These are phyloP conservation scores for Gentiana straminea DNA, from an alignment of 257 asterid genomes.

Conservation along the genomic window DNA sequence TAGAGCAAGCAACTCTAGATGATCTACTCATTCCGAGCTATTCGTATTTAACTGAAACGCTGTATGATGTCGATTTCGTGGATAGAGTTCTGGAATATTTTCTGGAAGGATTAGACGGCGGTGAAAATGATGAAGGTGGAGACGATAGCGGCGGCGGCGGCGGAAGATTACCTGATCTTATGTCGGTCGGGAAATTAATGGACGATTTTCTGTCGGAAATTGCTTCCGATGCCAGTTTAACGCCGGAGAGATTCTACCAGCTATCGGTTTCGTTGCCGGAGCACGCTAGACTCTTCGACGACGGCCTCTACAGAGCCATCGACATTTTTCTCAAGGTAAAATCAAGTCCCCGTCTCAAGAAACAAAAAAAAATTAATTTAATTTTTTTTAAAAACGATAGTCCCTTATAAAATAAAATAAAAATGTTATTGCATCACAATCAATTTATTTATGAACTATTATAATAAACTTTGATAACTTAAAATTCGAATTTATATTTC, in stretches of 20 bases:
- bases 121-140: conserved; percentile 23
- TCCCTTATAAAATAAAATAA: too few relatives aligned
- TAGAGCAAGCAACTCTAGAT: conserved; percentile 81
- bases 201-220: conserved; percentile 80
- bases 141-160: conserved; percentile 19
- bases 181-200: conserved; percentile 65
- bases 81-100: conserved; percentile 63
- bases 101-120: conserved; percentile 33
- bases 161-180: conserved; percentile 35
- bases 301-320: conserved; percentile 80
- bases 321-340: conserved; percentile 81
- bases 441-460: too few relatives aligned
- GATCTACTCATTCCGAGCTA: conserved; percentile 86
- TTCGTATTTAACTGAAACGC: conserved; percentile 74
- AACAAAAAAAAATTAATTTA: too few relatives aligned
- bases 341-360: too few relatives aligned
- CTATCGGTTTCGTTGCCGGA: conserved; percentile 61
- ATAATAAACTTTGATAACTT: too few relatives aligned
- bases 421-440: too few relatives aligned
- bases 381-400: too few relatives aligned
- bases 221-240: conserved; percentile 71
- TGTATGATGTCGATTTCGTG: conserved; percentile 82
- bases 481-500: too few relatives aligned
- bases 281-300: conserved; percentile 63
- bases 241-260: conserved; percentile 52